phyloP scores from a whole-genome alignment of 2,329 filamentous ascomycete genomes.

The Aspergillaceae sp. region DNA sequence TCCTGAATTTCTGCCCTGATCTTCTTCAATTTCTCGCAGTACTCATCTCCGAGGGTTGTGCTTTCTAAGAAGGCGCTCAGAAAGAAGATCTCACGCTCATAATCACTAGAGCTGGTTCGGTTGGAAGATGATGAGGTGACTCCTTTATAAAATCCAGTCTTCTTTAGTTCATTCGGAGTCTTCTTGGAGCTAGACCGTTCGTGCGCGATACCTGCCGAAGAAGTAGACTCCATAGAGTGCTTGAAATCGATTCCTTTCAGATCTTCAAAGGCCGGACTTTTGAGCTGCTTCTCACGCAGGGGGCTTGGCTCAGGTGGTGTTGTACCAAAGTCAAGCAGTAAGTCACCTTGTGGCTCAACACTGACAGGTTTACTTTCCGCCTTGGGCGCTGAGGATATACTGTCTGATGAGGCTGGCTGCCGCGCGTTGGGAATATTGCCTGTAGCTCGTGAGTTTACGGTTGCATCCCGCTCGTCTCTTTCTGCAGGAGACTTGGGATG shows the following conservation, averaged over 20 bases:
- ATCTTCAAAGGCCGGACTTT: slow-evolving; percentile 12
- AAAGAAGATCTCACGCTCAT: slow-evolving; percentile 10
- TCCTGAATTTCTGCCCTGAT: slow-evolving; percentile 8
- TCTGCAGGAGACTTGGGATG: no score
- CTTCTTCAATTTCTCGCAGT: slow-evolving; percentile 8
- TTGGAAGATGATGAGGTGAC: neutral
- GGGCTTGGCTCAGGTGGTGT: slow-evolving; percentile 6
- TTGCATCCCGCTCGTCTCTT: neutral
- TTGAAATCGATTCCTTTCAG: slow-evolving; percentile 15
- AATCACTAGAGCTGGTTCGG: neutral
- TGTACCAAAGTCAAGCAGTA: slow-evolving; percentile 13
- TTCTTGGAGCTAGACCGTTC: no score
- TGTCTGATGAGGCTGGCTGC: neutral
- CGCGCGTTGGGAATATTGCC: neutral
- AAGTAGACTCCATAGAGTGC: neutral
- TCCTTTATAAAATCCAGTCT: no score
- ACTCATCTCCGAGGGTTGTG: slow-evolving; percentile 5
- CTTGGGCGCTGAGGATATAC: neutral
- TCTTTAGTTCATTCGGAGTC: no score
- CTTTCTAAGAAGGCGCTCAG: slow-evolving; percentile 13
- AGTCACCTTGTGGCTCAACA: neutral
- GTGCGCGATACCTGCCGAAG: neutral
- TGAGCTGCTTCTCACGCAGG: neutral
- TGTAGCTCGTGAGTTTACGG: neutral
- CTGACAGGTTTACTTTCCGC: neutral